phyloP scores from a whole-genome alignment of 495 filamentous ascomycete genomes.

The Tuber brumale region DNA sequence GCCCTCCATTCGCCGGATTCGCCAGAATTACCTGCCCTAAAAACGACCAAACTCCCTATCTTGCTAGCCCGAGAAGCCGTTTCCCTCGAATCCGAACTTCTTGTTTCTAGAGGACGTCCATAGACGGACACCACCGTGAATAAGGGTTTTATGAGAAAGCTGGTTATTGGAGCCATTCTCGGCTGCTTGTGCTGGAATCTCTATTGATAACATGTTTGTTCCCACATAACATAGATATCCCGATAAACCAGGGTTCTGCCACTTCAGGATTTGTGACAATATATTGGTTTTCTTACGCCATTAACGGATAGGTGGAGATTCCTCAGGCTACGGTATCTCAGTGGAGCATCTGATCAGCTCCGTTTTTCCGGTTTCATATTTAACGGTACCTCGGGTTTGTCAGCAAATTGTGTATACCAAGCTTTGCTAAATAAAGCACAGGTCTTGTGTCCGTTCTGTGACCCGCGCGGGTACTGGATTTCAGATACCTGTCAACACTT shows the following conservation, averaged over 20 bases:
- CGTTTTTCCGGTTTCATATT: background rate
- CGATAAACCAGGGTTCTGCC: background rate
- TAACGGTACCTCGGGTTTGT: background rate
- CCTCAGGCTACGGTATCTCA: background rate
- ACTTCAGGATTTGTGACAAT: background rate
- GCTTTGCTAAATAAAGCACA: background rate
- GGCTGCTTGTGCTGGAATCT: background rate
- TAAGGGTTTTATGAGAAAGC: background rate
- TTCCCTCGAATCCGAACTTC: background rate
- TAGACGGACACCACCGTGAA: background rate
- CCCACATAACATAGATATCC: background rate
- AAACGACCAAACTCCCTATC: constrained; percentile 53
- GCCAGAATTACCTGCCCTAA: constrained; percentile 54
- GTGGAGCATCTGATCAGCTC: background rate
- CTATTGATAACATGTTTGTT: background rate
- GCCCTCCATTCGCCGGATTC: background rate
- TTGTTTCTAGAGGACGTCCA: background rate
- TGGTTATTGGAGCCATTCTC: background rate
- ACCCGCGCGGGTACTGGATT: background rate
- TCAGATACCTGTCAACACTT: background rate
- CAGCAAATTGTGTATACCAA: background rate
- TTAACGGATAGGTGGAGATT: background rate
- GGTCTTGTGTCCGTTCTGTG: background rate
- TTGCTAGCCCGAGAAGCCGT: constrained; percentile 20
- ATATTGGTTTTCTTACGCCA: background rate